Evolutionary conservation across 345 rosid genomes (phyloP), one percentile per base, ranked within the genome.

Genomic region (Arabidopsis arenosa): DNA sequence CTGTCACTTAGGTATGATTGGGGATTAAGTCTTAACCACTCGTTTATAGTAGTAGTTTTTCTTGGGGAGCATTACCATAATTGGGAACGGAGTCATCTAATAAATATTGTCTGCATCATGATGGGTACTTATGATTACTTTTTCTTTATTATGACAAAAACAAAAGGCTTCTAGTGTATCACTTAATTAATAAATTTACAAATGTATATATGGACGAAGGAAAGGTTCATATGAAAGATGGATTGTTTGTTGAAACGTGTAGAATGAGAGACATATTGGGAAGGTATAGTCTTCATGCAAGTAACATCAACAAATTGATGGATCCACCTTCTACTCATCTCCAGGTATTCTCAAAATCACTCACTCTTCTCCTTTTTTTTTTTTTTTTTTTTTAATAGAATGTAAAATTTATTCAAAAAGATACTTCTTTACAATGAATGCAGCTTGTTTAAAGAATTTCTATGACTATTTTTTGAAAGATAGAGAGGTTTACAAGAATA

Each of bases 181-280:
- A 40, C 11, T 74, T 35, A 56, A 47, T 55, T 11, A 33, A 54
- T 28, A 44, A 73, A 66, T 18, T 63, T 21, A 44, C 11, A 63
- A 68, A 62, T 52, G 69, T 37, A 26, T 17, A 40, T 52, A 60
- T 68, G 45, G 60, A 60, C 30, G 48, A 68, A 53, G 18, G 37
- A 68, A 14, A 21, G 6, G 18, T 60, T 61, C 36, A 68, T 32
- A 30, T 28, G 37, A 65, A 56, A 35, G n/a, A 47, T 74, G 40
- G 13, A 15, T 76, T 61, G 39, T 56, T 75, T 52, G 9, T 68
- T 68, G 56, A 43, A 68, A 60, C 45, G 47, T 68, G 64, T 62
- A 94, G 98, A 86, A 86, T 94, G 89, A 85, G 79, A 87, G 93
- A 84, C 62, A 82, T 94, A 57, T 66, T 94, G 47, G 95, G 86